phyloP scores from a whole-genome alignment of 2,329 filamentous ascomycete species.

The Aspergillus thermomutatus region DNA sequence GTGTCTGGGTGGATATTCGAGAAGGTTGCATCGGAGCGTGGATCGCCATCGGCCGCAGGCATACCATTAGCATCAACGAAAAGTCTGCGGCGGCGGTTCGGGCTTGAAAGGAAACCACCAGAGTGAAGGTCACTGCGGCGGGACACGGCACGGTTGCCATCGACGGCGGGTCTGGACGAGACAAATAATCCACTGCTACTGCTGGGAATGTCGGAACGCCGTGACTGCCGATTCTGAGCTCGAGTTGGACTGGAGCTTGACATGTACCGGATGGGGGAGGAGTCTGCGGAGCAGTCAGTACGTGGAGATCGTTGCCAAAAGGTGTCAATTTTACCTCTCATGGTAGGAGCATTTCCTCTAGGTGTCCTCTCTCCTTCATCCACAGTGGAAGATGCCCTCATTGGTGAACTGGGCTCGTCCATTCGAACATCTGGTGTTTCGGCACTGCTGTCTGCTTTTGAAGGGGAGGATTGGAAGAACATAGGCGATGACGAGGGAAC shows the following conservation, averaged over 20 bases:
- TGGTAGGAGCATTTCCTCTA: slow-evolving; percentile 32
- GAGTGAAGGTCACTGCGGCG: slow-evolving; percentile 86
- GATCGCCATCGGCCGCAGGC: slow-evolving; percentile 49
- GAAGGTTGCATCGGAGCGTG: slow-evolving; percentile 60
- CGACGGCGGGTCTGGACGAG: slow-evolving; percentile 52
- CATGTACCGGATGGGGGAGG: slow-evolving; percentile 87
- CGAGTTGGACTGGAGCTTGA: slow-evolving; percentile 84
- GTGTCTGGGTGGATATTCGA: slow-evolving; percentile 74
- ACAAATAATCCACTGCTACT: slow-evolving; percentile 88
- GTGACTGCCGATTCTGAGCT: slow-evolving; percentile 49
- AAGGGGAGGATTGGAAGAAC: slow-evolving; percentile 65
- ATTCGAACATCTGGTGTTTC: slow-evolving; percentile 40
- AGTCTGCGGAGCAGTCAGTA: slow-evolving; percentile 56
- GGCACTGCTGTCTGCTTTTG: slow-evolving; percentile 42
- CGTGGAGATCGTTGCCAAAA: neutral
- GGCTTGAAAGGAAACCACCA: slow-evolving; percentile 59
- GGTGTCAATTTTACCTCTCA: slow-evolving; percentile 36
- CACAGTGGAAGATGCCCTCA: slow-evolving; percentile 37
- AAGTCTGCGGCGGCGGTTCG: slow-evolving; percentile 54
- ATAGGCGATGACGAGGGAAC: slow-evolving; percentile 73
- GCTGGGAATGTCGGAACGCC: slow-evolving; percentile 70
- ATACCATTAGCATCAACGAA: slow-evolving; percentile 65
- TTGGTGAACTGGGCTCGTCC: slow-evolving; percentile 47
- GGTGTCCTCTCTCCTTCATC: slow-evolving; percentile 44
- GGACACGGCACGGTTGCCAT: slow-evolving; percentile 52